Base-by-base conservation (phyloP, 306 rosid species). In the Quercus berberidifolia region DNA sequence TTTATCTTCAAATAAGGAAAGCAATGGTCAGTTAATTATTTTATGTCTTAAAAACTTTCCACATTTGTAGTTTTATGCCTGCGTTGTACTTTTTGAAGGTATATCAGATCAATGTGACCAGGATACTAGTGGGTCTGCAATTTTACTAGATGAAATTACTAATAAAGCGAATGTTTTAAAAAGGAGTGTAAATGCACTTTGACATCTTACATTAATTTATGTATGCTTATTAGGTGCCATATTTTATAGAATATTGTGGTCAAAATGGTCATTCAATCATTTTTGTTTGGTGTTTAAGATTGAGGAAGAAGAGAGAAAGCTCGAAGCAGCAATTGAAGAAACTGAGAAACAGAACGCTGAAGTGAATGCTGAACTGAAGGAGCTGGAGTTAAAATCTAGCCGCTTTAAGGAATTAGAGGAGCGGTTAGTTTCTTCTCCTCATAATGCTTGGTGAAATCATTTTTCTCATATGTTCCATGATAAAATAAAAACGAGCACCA, bases 251-350 rank as follows among this genome's bases (percentile, higher is more conserved):
- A 77, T 64, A 52, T 69, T 19, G 30, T 64, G 49, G 83, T 59
- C 73, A 75, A 74, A 51, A 69, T 78, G 74, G 69, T 80, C 25
- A 74, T 85, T 78, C 81, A 55, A 60, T 88, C 41, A 55, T 74
- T 71, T 41, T 13, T 82, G 76, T 49, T 64, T 86, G 73, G 59
- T 76, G 57, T 85, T 81, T 68, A 75, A 93, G 99, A 88, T 93
- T 74, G 98, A 93, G 89, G 98, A 93, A 88, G 99, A 93, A 86
- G 94, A 86, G 85, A 89, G 90, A 82, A 91, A 89, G 85, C 98
- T 95, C 80, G 93, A 91, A 86, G 98, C 92, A 2, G 92, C 96
- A 80, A 93, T 91, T 82, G 88, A 92, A 81, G 99, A 90, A 85
- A 79, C 90, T 13, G 94, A 93, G 86, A 86, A 85, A 87, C 96